Base-by-base conservation (phyloP, 2,329 filamentous ascomycete species). In the Pestalotiopsis sp. region DNA sequence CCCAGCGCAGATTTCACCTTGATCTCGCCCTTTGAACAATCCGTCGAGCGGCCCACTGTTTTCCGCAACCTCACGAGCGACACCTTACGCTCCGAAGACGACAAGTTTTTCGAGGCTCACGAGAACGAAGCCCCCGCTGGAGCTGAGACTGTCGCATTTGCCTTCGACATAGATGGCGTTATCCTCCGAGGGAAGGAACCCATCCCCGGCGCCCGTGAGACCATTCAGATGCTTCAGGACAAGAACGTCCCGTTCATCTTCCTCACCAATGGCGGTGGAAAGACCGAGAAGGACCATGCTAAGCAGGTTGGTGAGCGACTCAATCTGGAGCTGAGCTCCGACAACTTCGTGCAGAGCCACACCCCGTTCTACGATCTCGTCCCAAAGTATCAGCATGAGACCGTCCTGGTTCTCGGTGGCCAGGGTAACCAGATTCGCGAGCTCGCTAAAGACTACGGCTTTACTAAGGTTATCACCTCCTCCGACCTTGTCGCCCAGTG, bases 251-350 rank as follows among this genome's bases (percentile, higher is more conserved):
- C 91, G 0, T 93, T 91, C 81, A 91, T 93, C 73, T 85, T 93
- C 60, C 83, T 93, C 66, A 93, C 91, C 68, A 94, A 93, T 77
- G 91, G 91, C 71, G 91, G 91, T 59, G 91, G 91, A 57, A 88
- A 88, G 72, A 87, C 87, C 66, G 91, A 94, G 76, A 80, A 81
- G 1, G 86, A 87, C 65, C 86, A 91, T 61, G 87, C 91, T 40
- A 81, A 81, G 17, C 87, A 90, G 69, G 82, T 93, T 30, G 86
- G 84, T 64, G 73, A 83, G 40, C 86, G 87, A 67, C 72, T 79
- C 4, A 70, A 68, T 2, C 81, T 94, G 44, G 81, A 86, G 44
- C 83, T 86, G 7, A 67, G 72, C 26, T 57, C 70, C 7, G 62
- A 68, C n/a, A 77, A 79, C 64, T 89, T 93, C 70, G 84, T 94